Evolutionary conservation across 768 basidiomycete species (phyloP).

Genomic region (Pilatotrama ljubarskyi): DNA sequence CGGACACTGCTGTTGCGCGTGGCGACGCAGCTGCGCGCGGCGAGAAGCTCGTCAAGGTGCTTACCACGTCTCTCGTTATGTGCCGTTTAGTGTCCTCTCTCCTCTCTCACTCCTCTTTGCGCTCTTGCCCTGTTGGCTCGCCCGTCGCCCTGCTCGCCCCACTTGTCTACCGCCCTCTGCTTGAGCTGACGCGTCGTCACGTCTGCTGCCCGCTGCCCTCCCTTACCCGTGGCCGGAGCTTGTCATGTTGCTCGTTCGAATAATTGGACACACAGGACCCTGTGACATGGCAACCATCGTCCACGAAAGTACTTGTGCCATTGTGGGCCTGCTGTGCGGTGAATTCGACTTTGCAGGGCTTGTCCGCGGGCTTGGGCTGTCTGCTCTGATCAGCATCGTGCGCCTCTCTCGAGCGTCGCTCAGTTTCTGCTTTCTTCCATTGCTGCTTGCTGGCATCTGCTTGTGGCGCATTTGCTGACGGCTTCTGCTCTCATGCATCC

Average conservation of each 20-base stretch:
- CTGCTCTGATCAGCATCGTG: not conserved
- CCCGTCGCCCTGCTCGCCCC: conserved; percentile 12
- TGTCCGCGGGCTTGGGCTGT: conserved; percentile 2
- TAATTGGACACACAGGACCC: not conserved
- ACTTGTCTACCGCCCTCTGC: conserved; percentile 6
- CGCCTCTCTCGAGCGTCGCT: conserved; percentile 5
- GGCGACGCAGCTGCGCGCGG: conserved; percentile 25
- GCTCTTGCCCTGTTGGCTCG: conserved; percentile 33
- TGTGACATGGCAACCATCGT: conserved; percentile 19
- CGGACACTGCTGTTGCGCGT: conserved; percentile 13
- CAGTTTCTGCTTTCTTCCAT: conserved; percentile 6
- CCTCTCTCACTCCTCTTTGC: conserved; percentile 57
- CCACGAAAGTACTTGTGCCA: not conserved
- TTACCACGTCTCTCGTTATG: conserved; percentile 27
- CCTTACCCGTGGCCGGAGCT: conserved; percentile 15
- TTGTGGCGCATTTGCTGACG: conserved; percentile 18
- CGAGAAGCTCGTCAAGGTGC: conserved; percentile 37
- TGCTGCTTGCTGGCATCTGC: conserved; percentile 17
- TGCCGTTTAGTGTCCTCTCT: conserved; percentile 12
- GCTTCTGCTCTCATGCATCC: conserved; percentile 18
- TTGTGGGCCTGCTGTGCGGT: not conserved
- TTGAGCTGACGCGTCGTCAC: conserved; percentile 8
- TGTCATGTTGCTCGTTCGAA: conserved; percentile 15
- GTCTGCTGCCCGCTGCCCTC: not conserved
- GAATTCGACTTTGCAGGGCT: conserved; percentile 13